Evolutionary conservation across 176 grass and related monocot genomes (phyloP).

Genomic region (Zizania latifolia): DNA sequence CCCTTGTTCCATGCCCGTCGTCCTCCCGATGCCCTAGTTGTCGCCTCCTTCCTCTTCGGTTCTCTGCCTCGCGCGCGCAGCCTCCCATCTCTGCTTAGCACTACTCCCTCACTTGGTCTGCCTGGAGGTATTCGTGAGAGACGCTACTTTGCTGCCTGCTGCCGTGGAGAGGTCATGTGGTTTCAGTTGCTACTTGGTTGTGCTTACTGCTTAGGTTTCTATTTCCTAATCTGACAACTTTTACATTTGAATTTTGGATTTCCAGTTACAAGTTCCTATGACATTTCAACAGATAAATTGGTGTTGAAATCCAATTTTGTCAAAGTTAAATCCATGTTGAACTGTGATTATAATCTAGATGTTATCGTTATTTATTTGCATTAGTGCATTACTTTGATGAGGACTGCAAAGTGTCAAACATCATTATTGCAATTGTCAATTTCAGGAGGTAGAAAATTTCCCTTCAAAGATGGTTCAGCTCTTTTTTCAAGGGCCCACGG

Average conservation of each 20-base stretch:
- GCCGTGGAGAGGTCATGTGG: not conserved
- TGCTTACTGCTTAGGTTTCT: not conserved
- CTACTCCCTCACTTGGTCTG: too few species aligned
- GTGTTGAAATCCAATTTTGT: not conserved
- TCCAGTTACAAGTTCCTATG: not conserved
- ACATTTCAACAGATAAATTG: not conserved
- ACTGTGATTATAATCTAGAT: not conserved
- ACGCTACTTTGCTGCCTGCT: not conserved
- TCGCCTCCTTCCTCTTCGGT: not conserved
- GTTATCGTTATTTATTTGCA: not conserved
- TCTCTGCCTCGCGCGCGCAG: not conserved
- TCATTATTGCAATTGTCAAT: not conserved
- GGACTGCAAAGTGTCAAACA: not conserved
- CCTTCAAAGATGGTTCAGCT: slow-evolving; percentile 48
- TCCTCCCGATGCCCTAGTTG: too few species aligned
- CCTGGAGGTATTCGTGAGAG: not conserved
- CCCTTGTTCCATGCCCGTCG: too few species aligned
- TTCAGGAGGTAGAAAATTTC: slow-evolving; percentile 11
- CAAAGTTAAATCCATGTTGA: not conserved
- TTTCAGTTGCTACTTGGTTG: not conserved
- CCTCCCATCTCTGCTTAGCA: too few species aligned
- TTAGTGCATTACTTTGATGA: not conserved
- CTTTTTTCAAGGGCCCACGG: slow-evolving; percentile 39
- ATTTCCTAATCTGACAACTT: not conserved
- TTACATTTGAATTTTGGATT: not conserved